phyloP scores from a whole-genome alignment of 2,329 filamentous ascomycete species.

The Aspergillus texensis region DNA sequence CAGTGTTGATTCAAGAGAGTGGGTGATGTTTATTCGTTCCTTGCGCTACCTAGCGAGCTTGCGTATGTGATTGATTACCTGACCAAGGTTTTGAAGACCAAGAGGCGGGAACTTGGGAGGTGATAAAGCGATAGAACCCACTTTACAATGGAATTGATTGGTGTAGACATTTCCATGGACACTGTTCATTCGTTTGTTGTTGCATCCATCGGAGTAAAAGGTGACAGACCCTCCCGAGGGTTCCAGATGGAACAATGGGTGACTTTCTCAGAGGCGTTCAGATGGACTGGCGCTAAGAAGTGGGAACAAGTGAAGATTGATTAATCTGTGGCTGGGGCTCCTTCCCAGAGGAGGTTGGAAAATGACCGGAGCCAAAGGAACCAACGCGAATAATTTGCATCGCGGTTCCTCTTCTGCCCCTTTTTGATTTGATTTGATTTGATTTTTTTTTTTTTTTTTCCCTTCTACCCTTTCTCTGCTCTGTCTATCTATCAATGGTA shows the following conservation, averaged over 20 bases:
- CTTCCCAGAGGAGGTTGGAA: not conserved
- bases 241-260: not conserved
- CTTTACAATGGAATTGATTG: conserved; percentile 6
- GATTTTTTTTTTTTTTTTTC: too few species aligned
- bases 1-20: not conserved
- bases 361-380: not conserved
- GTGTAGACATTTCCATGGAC: not conserved
- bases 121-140: not conserved
- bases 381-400: not conserved
- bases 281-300: conserved; percentile 4
- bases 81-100: conserved; percentile 3
- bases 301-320: conserved; percentile 12
- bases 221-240: not conserved
- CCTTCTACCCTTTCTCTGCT: not conserved
- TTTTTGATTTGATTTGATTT: not conserved
- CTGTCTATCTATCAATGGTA: not conserved
- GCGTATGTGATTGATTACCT: conserved; percentile 8
- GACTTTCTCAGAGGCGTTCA: not conserved
- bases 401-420: not conserved
- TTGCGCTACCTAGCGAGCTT: not conserved
- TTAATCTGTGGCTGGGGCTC: conserved; percentile 12
- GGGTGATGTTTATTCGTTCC: not conserved
- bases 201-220: not conserved
- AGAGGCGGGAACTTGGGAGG: conserved; percentile 11
- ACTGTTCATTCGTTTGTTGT: not conserved